Conservation (phyloP, 176 grass and related monocot genomes). For the Ampelocalamus luodianensis region DNA sequence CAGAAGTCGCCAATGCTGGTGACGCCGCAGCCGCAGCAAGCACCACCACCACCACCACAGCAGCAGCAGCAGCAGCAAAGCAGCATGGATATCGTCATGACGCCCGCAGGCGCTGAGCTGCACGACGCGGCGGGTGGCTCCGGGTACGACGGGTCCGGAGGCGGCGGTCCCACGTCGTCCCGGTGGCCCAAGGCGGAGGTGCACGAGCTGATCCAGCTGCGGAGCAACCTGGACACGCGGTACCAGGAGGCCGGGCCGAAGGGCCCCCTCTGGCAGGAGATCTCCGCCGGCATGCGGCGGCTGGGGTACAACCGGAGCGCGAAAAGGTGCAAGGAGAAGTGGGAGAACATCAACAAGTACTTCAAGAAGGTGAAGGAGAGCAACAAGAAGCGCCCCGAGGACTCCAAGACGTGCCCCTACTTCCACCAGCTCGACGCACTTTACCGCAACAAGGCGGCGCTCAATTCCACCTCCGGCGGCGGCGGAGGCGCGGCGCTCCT, state of each 20-base stretch:
- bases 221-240: conserved; percentile 72
- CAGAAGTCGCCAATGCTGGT: conserved; percentile 37
- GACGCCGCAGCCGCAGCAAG: conserved; percentile 30
- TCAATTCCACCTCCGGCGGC: background rate
- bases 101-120: conserved; percentile 22
- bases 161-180: conserved; percentile 55
- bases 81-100: conserved; percentile 55
- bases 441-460: conserved; percentile 75
- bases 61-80: conserved; percentile 40
- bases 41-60: background rate
- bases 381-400: conserved; percentile 93
- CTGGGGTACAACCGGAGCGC: conserved; percentile 80
- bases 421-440: conserved; percentile 98
- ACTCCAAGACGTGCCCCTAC: conserved; percentile 98
- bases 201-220: conserved; percentile 84
- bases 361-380: conserved; percentile 99
- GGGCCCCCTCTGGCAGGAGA: conserved; percentile 97
- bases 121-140: conserved; percentile 29
- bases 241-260: conserved; percentile 96
- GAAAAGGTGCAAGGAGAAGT: conserved; percentile 99
- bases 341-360: conserved; percentile 99
- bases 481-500: background rate
- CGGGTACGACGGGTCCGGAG: conserved; percentile 53
- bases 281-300: conserved; percentile 79
- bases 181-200: conserved; percentile 99